phyloP scores from a whole-genome alignment of 75 land plant species.

The Adiantum capillusveneris region DNA sequence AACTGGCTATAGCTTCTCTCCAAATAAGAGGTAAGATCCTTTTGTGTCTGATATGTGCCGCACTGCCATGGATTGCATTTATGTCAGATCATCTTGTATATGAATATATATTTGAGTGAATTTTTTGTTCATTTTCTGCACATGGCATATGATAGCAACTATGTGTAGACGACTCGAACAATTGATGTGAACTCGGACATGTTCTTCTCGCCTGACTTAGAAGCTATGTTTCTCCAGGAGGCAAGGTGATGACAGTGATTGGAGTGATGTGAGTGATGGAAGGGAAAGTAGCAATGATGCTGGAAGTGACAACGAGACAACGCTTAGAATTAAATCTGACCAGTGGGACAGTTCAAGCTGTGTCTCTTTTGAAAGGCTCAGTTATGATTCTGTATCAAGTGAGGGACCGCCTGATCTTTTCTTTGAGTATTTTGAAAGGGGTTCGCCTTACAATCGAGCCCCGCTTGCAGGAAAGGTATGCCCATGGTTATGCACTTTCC shows the following conservation, averaged over 20 bases:
- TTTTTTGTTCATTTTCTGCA: too few species aligned
- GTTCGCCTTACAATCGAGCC: conserved; percentile 12
- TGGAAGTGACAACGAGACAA: conserved; percentile 29
- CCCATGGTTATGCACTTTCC: not conserved
- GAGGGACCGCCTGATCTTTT: conserved; percentile 3
- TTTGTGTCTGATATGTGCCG: too few species aligned
- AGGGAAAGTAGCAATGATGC: conserved; percentile 29
- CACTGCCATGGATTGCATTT: too few species aligned
- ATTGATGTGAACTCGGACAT: too few species aligned
- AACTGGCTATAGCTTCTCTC: too few species aligned
- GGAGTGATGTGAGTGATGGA: not conserved
- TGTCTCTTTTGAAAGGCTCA: not conserved
- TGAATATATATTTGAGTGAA: too few species aligned
- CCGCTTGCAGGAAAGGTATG: conserved; percentile 22
- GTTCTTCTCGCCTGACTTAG: too few species aligned
- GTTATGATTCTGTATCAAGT: not conserved
- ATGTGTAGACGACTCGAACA: too few species aligned
- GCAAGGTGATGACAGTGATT: not conserved
- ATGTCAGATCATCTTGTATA: too few species aligned
- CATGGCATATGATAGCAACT: too few species aligned
- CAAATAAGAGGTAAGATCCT: too few species aligned
- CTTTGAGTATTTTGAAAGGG: conserved; percentile 15
- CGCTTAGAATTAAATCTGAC: conserved; percentile 4
- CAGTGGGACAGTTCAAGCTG: not conserved
- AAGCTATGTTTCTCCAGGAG: too few species aligned